Percentiles rank a stretch among this genome's conserved stretches.
Evolutionary conservation across 2,329 filamentous ascomycete species (phyloP).

Genomic region (Fusarium liriodendri): DNA sequence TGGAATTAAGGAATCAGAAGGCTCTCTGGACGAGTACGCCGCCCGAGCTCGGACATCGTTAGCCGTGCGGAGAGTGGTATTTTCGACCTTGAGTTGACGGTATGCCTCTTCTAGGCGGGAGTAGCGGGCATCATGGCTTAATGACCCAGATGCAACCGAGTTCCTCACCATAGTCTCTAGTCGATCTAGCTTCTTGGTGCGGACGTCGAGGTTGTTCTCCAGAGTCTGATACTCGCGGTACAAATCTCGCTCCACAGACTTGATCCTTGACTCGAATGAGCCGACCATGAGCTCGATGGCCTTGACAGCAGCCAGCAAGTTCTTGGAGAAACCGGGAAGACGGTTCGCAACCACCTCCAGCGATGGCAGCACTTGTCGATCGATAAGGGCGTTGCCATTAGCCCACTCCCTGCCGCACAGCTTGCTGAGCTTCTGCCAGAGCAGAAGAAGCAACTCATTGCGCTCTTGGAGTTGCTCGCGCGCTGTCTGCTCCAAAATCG

Average conservation of each 20-base stretch:
- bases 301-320: constrained; percentile 87
- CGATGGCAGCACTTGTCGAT: constrained; percentile 83
- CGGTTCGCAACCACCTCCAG: constrained; percentile 88
- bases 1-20: constrained; percentile 46
- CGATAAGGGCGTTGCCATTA: constrained; percentile 88
- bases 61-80: constrained; percentile 75
- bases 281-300: constrained; percentile 84
- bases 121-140: constrained; percentile 58
- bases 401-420: constrained; percentile 94
- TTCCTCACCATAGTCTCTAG: constrained; percentile 84
- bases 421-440: constrained; percentile 89
- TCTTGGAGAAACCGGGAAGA: constrained; percentile 89
- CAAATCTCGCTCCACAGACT: constrained; percentile 88
- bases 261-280: constrained; percentile 83
- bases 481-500: constrained; percentile 80
- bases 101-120: constrained; percentile 70
- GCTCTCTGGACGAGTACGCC: constrained; percentile 54
- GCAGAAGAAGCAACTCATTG: constrained; percentile 85
- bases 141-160: constrained; percentile 63
- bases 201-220: constrained; percentile 81
- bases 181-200: constrained; percentile 86
- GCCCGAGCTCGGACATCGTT: constrained; percentile 67
- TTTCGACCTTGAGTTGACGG: constrained; percentile 72
- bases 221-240: constrained; percentile 90
- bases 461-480: constrained; percentile 90